Base-by-base conservation (phyloP, 2,329 filamentous ascomycete species). In the Fusarium compactum region DNA sequence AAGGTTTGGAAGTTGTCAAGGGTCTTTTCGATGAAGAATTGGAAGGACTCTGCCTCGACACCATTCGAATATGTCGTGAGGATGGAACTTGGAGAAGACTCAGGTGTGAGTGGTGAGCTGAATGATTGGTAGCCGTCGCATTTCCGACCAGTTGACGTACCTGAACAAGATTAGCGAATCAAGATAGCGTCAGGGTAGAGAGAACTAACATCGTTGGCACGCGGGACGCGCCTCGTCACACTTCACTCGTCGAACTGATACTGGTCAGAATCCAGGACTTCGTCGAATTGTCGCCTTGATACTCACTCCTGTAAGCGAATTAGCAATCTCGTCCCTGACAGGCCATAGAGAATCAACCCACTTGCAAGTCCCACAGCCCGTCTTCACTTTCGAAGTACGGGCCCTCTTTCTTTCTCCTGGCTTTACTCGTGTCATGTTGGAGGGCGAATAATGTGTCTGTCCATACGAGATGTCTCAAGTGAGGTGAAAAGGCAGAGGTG, bases 321-420 rank as follows among this genome's bases (percentile, higher is more conserved):
- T 27, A 57, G 30, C 9, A 15, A 29, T 10, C 3, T 5, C 2
- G 1, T 20, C 8, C 5, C 18, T n/a, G 2, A 2, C 5, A 11
- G 10, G 4, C 15, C 6, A 20, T 5, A 5, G 1, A 8, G 8
- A 27, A 20, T 24, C 4, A 7, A 53, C 67, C 15, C 12, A 67
- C 67, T 70, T 70, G 53, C 67, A 70, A 20, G 67, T 70, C 5
- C 41, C 43, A 29, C 67, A 70, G 6, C 67, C 67, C 1, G 67
- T 56, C 7, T 45, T 34, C 6, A 70, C 67, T 48, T 70, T 70
- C 0, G 67, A 32, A 3, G 62, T 25, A 18, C 30, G 55, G 1
- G 41, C 27, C 3, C 67, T 45, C 8, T 67, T 54, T 11, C 67
- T 32, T 18, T 70, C 44, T 2, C 67, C 67, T 18, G 53, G 34